phyloP scores from a whole-genome alignment of 352 stramenopile species.

The Paralagenidium karlingii region DNA sequence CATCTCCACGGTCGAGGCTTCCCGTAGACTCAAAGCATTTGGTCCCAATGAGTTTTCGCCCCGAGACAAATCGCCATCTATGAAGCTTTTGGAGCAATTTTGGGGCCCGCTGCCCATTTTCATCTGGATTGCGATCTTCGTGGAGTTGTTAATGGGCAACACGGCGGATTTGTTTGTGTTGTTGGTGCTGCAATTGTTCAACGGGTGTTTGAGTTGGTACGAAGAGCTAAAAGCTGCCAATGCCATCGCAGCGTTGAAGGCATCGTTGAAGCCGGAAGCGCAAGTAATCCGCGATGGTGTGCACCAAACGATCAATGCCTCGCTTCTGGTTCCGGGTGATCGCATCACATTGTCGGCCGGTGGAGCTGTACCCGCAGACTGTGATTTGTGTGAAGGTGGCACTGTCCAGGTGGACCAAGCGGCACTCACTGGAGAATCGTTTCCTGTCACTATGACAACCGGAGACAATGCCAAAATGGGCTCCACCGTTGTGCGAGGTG shows the following conservation, averaged over 20 bases:
- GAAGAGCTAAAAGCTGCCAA: slow-evolving; percentile 73
- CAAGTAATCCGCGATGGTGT: slow-evolving; percentile 83
- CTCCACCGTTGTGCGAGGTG: slow-evolving; percentile 77
- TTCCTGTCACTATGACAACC: slow-evolving; percentile 80
- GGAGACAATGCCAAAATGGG: slow-evolving; percentile 82
- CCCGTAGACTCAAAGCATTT: slow-evolving; percentile 64
- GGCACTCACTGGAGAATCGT: slow-evolving; percentile 89
- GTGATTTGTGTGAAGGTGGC: slow-evolving; percentile 71
- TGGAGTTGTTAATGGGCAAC: slow-evolving; percentile 52
- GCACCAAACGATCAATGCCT: slow-evolving; percentile 79
- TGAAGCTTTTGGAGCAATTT: slow-evolving; percentile 54
- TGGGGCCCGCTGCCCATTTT: slow-evolving; percentile 84
- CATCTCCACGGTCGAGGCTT: slow-evolving; percentile 70
- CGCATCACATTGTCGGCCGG: slow-evolving; percentile 84
- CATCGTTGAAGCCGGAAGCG: slow-evolving; percentile 71
- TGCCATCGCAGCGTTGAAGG: slow-evolving; percentile 80
- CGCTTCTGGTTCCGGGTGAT: slow-evolving; percentile 90
- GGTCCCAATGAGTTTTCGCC: slow-evolving; percentile 79
- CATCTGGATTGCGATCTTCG: slow-evolving; percentile 83
- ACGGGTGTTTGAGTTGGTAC: slow-evolving; percentile 58
- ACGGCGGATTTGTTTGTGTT: slow-evolving; percentile 51
- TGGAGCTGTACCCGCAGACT: slow-evolving; percentile 88
- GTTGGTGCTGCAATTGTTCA: slow-evolving; percentile 58
- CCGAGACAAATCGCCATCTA: slow-evolving; percentile 29
- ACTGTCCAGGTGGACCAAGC: slow-evolving; percentile 85